phyloP scores from a whole-genome alignment of 768 basidiomycete genomes.

The Rhodocollybia butyracea region DNA sequence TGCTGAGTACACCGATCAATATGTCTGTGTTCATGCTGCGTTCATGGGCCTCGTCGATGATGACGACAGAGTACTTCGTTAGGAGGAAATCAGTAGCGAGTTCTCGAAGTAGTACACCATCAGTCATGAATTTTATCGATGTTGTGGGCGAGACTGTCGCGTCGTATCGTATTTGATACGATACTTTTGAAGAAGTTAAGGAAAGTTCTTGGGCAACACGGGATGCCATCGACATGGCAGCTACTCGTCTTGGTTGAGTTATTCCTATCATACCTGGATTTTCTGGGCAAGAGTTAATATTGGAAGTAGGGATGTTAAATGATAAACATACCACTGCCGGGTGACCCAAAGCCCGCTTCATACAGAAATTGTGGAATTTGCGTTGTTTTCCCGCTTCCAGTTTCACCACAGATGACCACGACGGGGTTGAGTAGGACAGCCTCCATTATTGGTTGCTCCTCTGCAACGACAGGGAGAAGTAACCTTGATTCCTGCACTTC shows the following conservation, averaged over 20 bases:
- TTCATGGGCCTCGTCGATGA: constrained; percentile 98
- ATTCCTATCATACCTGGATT: constrained; percentile 98
- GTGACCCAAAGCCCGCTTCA: constrained; percentile 90
- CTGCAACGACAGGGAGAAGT: constrained; percentile 83
- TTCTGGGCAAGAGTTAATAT: constrained; percentile 44
- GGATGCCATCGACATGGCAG: constrained; percentile 92
- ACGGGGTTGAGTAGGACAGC: constrained; percentile 83
- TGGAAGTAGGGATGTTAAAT: not conserved
- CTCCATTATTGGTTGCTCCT: constrained; percentile 95
- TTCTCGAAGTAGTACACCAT: constrained; percentile 93
- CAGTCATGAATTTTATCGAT: constrained; percentile 99
- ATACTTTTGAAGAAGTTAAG: constrained; percentile 74
- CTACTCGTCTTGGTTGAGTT: constrained; percentile 96
- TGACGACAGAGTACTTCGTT: constrained; percentile 89
- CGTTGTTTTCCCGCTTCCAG: constrained; percentile 97
- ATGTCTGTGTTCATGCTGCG: constrained; percentile 98
- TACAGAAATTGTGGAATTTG: constrained; percentile 98
- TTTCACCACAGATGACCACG: constrained; percentile 86
- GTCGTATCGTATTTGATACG: constrained; percentile 97
- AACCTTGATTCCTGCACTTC: constrained; percentile 77
- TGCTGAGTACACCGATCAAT: constrained; percentile 92
- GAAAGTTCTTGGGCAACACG: constrained; percentile 95
- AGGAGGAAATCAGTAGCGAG: constrained; percentile 91
- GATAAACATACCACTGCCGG: constrained; percentile 63
- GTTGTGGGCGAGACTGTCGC: constrained; percentile 88